Percentiles rank a stretch among this genome's conserved stretches.
These are phyloP conservation scores for Coniochaeta sp. DNA, from an alignment of 2,329 filamentous ascomycete species.

Conservation along the genomic window DNA sequence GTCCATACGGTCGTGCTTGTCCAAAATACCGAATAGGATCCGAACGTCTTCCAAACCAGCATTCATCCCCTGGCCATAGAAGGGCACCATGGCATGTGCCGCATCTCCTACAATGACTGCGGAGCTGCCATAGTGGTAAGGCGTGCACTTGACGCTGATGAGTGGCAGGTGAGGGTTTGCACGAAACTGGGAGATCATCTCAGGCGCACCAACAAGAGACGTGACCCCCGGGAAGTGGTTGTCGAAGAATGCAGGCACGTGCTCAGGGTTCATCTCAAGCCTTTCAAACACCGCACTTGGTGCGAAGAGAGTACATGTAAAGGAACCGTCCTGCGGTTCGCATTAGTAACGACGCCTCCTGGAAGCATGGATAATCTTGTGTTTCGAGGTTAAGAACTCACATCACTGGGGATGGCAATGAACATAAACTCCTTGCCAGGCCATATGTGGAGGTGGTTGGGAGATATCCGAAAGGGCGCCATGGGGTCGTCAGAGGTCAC, in stretches of 20 bases:
- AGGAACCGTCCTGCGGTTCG: slow-evolving; percentile 65
- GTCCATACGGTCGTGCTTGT: slow-evolving; percentile 44
- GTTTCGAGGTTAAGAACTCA: slow-evolving; percentile 22
- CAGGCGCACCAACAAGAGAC: slow-evolving; percentile 56
- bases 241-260: slow-evolving; percentile 69
- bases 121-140: slow-evolving; percentile 72
- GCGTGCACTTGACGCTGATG: slow-evolving; percentile 87
- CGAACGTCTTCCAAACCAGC: slow-evolving; percentile 91
- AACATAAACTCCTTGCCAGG: slow-evolving; percentile 94
- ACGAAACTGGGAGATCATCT: slow-evolving; percentile 68
- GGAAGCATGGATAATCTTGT: not conserved
- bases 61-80: slow-evolving; percentile 98
- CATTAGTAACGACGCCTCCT: not conserved
- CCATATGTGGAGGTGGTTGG: slow-evolving; percentile 96
- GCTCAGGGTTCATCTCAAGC: slow-evolving; percentile 56
- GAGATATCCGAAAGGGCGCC: slow-evolving; percentile 68
- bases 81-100: slow-evolving; percentile 95
- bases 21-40: slow-evolving; percentile 75
- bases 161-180: slow-evolving; percentile 84
- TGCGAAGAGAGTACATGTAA: slow-evolving; percentile 91
- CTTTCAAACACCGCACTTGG: slow-evolving; percentile 61
- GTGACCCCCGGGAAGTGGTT: slow-evolving; percentile 82
- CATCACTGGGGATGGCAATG: slow-evolving; percentile 79
- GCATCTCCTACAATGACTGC: slow-evolving; percentile 88
- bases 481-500: slow-evolving; percentile 20